Base-by-base conservation (phyloP, 164 flowering plant genomes). In the Tetrastigma voinierianum region DNA sequence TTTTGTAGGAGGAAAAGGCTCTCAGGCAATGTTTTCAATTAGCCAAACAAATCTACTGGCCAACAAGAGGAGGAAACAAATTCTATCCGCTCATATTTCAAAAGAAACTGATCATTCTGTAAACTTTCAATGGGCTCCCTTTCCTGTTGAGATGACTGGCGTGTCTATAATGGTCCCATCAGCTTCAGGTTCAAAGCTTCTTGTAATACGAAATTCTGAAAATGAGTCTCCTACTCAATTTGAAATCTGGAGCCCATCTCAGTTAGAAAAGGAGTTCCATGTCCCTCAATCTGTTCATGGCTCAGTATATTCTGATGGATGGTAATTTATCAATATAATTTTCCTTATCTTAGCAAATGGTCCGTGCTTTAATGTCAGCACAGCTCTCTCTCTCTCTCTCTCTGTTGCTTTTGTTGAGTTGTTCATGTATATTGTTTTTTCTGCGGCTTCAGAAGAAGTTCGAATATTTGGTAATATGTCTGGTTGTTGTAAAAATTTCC, bases 71-170 rank as follows among this genome's bases (percentile, higher is more conserved):
- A 86, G 87, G 61, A 90, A 80, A 63, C 74, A 61, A 58, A 75
- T 90, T 54, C 57, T 87, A 47, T 88, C 99, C 3, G 71, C 90
- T 48, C 74, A 81, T 70, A 78, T 93, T 61, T 67, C 77, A 3
- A 74, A 75, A 57, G 80, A 70, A 70, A 80, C 51, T 68, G 45
- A 71, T 16, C 57, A 69, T 56, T 66, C 75, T 47, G 74, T 82
- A 45, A 86, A 67, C 71, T 90, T 90, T 70, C 81, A 82, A n/a
- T 96, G 99, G 98, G 78, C 95, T n/a, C 91, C 97, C 54, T 92
- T 93, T 78, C 99, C 99, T 18, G 59, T 88, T 69, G 99, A 96
- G 74, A 76, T 90, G 84, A 70, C 83, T 0, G 94, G 94, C 53
- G 93, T 80, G 40, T 87, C 98, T 43, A 53, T 78, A 54, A 70